Evolutionary conservation across 1,284 basidiomycete genomes (phyloP), one percentile per base, ranked within the genome.

Genomic region (Acaromyces ingoldii): DNA sequence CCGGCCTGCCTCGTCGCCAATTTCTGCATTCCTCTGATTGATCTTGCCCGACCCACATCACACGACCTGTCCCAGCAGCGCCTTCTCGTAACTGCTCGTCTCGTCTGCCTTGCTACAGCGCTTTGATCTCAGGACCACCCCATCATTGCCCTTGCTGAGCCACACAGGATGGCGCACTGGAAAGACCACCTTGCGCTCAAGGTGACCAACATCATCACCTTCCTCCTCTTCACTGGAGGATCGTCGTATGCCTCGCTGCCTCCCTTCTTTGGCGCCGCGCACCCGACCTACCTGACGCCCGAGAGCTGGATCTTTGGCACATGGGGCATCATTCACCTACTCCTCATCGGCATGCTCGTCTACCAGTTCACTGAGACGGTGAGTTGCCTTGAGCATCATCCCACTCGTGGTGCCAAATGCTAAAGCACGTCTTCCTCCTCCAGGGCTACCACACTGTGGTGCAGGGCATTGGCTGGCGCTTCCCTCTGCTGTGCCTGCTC

Each of bases 211-310:
- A 80, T 92, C 46, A 53, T 88, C 48, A 82, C 84, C 39, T 89
- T 88, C 72, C 79, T 88, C 65, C 77, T 87, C 63, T 89, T 91
- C 80, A 80, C 91, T n/a, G 87, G 88, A 38, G 87, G 85, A 57
- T 92, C 92, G 77, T 81, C 90, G 50, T 93, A 91, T 80, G 85
- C 84, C 39, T 82, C 90, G 57, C 84, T 88, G 2, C 40, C 37
- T 19, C 57, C 53, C 17, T 33, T 28, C 10, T 24, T 28, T 19
- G 25, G 11, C 34, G 53, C 38, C 15, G 49, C 61, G 11, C 57
- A 65, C n/a, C 83, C 87, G 66, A 92, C 90, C 5, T 95, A 91
- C 76, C 79, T 95, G 56, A 92, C 90, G 0, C 91, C 91, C 29
- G 88, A 88, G 21, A 84, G 86, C 28, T 93, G 88, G 84, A 84